These are phyloP conservation scores for Solanum piurae DNA, from an alignment of 257 asterid species.

Conservation along the genomic window DNA sequence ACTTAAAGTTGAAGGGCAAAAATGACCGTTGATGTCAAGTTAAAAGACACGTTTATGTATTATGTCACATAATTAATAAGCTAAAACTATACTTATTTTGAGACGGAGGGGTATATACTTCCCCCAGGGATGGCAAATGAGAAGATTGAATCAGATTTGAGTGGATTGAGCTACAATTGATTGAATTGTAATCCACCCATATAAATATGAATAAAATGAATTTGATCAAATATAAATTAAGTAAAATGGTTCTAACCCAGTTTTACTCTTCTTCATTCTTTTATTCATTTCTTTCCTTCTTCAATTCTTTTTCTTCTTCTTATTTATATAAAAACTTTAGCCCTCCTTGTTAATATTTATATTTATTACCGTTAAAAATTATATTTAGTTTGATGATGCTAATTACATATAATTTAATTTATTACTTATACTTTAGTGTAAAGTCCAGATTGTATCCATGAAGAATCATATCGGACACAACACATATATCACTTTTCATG, in stretches of 20 bases:
- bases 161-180: neutral
- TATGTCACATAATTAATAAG: too few species aligned
- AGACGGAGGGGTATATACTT: accelerated
- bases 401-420: neutral
- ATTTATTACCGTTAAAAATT: too few species aligned
- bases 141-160: neutral
- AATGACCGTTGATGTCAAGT: too few species aligned
- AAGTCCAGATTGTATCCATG: neutral
- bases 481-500: neutral
- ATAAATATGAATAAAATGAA: too few species aligned
- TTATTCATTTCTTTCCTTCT: neutral
- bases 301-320: neutral
- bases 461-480: neutral
- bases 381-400: neutral
- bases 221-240: too few species aligned
- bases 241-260: neutral
- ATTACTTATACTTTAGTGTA: neutral
- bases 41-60: neutral
- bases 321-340: too few species aligned
- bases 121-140: neutral
- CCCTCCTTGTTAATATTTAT: too few species aligned
- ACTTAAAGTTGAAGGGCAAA: neutral
- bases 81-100: too few species aligned
- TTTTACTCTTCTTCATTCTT: neutral
- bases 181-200: neutral